Percentiles rank a stretch among this genome's conserved stretches.
These are phyloP conservation scores for Paralagenidium karlingii DNA, from an alignment of 352 stramenopile species.

Conservation along the genomic window DNA sequence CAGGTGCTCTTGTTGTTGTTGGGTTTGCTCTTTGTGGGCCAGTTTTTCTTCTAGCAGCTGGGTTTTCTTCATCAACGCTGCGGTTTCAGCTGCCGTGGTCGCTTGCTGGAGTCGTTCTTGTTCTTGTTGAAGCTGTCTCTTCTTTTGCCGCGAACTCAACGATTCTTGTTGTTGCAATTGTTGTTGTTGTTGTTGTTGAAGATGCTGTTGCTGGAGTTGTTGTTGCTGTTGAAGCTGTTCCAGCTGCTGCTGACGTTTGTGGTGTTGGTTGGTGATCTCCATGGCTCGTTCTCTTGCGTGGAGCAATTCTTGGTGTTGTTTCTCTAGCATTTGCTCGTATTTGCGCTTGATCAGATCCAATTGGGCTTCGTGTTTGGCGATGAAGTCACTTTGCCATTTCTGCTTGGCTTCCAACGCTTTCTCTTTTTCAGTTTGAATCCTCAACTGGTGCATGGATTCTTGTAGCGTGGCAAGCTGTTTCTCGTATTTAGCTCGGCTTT, in stretches of 20 bases:
- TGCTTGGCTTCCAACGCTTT: constrained; percentile 42
- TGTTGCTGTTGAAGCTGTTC: constrained; percentile 22
- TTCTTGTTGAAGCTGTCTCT: too few relatives aligned
- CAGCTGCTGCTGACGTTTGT: constrained; percentile 23
- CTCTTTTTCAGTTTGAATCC: constrained; percentile 32
- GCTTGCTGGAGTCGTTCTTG: too few relatives aligned
- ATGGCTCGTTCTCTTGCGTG: constrained; percentile 29
- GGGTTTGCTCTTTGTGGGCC: too few relatives aligned
- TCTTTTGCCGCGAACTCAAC: too few relatives aligned
- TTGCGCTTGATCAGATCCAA: constrained; percentile 58
- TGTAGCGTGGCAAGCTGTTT: constrained; percentile 28
- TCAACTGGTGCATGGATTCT: constrained; percentile 28
- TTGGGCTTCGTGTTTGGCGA: constrained; percentile 47
- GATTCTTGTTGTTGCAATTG: too few relatives aligned
- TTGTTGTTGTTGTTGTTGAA: too few relatives aligned
- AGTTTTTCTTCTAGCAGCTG: too few relatives aligned
- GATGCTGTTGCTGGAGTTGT: too few relatives aligned
- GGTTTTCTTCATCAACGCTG: too few relatives aligned
- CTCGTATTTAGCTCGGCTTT: constrained; percentile 34
- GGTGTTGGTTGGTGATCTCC: too few relatives aligned
- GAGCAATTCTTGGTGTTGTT: constrained; percentile 37
- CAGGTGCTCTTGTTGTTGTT: too few relatives aligned
- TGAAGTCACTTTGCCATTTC: constrained; percentile 59
- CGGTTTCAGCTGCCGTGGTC: too few relatives aligned
- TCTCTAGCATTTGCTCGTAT: constrained; percentile 48